Conservation (phyloP, 345 rosid species). For the Raphanus raphanistrum region DNA sequence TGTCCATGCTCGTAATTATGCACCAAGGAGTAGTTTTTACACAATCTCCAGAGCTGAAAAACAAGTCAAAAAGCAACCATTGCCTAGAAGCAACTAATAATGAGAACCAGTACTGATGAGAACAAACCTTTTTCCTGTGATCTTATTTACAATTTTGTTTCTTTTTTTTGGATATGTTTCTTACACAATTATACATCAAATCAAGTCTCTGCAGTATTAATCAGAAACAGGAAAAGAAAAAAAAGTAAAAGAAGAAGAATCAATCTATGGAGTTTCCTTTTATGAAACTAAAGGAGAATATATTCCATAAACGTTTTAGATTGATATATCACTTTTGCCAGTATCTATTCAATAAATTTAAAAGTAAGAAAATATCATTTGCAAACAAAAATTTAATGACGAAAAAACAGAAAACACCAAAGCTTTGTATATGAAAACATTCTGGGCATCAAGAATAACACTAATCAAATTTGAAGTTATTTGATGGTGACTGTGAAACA, state of each 20-base stretch:
- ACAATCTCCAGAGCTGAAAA: slow-evolving; percentile 13
- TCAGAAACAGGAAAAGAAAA: not conserved
- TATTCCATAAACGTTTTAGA: slow-evolving; percentile 4
- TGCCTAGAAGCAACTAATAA: too few species aligned
- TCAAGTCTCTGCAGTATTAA: not conserved
- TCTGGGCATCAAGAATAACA: not conserved
- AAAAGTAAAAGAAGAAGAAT: not conserved
- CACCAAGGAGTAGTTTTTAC: slow-evolving; percentile 2
- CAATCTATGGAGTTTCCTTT: slow-evolving; percentile 8
- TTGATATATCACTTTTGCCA: not conserved
- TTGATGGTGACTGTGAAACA: not conserved
- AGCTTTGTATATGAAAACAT: not conserved
- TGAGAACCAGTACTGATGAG: too few species aligned
- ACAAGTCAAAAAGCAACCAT: not conserved
- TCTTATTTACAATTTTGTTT: slow-evolving; percentile 8
- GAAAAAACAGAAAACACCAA: slow-evolving; percentile 6
- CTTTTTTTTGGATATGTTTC: slow-evolving; percentile 4
- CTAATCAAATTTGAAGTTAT: not conserved
- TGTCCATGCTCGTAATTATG: not conserved
- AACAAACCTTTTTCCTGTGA: slow-evolving; percentile 4
- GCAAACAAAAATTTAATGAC: not conserved
- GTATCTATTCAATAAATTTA: too few species aligned
- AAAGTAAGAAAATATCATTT: not conserved
- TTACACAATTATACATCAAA: slow-evolving; percentile 1
- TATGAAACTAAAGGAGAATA: slow-evolving; percentile 12